Conservation (phyloP, 2,329 filamentous ascomycete species). For the Cercospora nicotianae region DNA sequence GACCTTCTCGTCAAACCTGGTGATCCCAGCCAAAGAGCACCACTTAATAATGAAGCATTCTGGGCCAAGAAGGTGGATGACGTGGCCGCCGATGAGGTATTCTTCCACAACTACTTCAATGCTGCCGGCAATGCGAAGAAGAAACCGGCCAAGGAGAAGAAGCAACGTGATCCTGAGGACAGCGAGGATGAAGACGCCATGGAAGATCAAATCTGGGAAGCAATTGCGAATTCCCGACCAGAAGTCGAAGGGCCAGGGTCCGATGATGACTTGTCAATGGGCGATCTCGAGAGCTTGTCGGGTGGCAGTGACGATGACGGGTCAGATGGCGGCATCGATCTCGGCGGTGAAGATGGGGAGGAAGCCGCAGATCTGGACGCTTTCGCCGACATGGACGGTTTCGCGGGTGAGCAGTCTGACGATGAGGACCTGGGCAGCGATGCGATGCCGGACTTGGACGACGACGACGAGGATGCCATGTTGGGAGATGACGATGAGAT, state of each 20-base stretch:
- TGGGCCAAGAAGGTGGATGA: constrained; percentile 89
- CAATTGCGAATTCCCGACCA: constrained; percentile 76
- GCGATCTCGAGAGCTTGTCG: constrained; percentile 44
- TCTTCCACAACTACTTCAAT: constrained; percentile 97
- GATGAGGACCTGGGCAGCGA: constrained; percentile 58
- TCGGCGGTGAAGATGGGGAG: constrained; percentile 44
- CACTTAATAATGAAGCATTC: constrained; percentile 84
- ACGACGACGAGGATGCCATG: constrained; percentile 44
- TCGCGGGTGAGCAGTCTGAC: constrained; percentile 41
- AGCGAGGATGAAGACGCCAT: constrained; percentile 45
- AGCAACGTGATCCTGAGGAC: constrained; percentile 47
- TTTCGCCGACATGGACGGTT: constrained; percentile 39
- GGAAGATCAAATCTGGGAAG: constrained; percentile 84
- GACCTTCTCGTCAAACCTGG: constrained; percentile 63
- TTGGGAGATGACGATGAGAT: constrained; percentile 53
- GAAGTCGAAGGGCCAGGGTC: constrained; percentile 67
- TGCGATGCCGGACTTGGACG: constrained; percentile 50
- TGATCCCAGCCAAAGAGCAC: constrained; percentile 46
- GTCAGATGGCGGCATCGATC: constrained; percentile 52
- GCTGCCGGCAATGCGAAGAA: constrained; percentile 58
- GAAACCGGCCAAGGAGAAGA: constrained; percentile 59
- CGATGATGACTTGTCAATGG: constrained; percentile 59
- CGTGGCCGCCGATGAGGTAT: constrained; percentile 86
- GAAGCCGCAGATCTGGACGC: constrained; percentile 42
- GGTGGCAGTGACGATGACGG: constrained; percentile 41